Conservation (phyloP, 2,329 filamentous ascomycete species). For the Penicillium sp. region DNA sequence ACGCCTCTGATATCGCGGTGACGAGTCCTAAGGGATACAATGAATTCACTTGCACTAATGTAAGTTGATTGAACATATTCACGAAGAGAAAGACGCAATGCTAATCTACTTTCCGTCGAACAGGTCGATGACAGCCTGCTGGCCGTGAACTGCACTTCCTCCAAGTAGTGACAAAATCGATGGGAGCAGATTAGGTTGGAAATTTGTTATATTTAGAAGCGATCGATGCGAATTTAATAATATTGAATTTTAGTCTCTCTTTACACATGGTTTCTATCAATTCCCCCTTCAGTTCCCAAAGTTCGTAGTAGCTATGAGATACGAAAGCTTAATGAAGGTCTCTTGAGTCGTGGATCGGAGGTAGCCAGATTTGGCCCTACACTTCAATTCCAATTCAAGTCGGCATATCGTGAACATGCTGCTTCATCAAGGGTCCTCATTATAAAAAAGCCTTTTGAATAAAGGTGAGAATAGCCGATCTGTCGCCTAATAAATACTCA, state of each 20-base stretch:
- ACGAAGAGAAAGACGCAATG: background rate
- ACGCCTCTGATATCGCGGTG: slow-evolving; percentile 54
- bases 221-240: background rate
- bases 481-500: background rate
- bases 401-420: background rate
- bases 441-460: too few relatives aligned
- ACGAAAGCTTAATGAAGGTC: background rate
- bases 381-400: background rate
- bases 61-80: slow-evolving; percentile 29
- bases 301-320: background rate
- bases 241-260: background rate
- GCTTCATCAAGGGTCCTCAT: too few relatives aligned
- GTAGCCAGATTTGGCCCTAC: background rate
- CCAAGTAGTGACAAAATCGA: slow-evolving; percentile 9
- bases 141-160: slow-evolving; percentile 44
- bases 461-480: too few relatives aligned
- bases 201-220: slow-evolving; percentile 4
- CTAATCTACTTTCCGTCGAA: background rate
- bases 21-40: slow-evolving; percentile 55
- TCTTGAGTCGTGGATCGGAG: background rate
- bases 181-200: background rate
- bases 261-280: background rate
- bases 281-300: background rate
- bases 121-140: slow-evolving; percentile 42
- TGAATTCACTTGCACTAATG: slow-evolving; percentile 54